Conservation (phyloP, 2,329 filamentous ascomycete species). For the Aspergillus pseudoglaucus region DNA sequence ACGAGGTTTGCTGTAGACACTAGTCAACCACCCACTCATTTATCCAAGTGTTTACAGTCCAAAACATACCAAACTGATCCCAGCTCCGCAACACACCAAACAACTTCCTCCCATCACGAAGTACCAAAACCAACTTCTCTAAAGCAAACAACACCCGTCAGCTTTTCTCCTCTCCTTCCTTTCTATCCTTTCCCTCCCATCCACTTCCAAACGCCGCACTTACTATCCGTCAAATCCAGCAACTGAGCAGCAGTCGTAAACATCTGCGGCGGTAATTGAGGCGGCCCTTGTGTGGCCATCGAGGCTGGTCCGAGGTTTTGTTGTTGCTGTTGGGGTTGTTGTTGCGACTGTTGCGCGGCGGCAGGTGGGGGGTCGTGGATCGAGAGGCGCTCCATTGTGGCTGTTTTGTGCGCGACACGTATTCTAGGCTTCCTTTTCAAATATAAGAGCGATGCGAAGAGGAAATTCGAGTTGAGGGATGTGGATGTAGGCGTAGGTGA, state of each 20-base stretch:
- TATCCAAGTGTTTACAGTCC: neutral
- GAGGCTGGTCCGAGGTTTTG: constrained; percentile 23
- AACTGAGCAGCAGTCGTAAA: constrained; percentile 96
- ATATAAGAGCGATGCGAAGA: no score
- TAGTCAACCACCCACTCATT: neutral
- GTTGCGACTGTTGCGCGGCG: constrained; percentile 22
- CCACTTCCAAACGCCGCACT: constrained; percentile 30
- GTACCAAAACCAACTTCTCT: constrained; percentile 92
- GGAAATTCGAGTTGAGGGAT: neutral
- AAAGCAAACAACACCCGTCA: constrained; percentile 11
- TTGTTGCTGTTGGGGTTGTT: constrained; percentile 21
- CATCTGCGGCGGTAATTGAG: constrained; percentile 70
- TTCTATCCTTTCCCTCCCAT: neutral
- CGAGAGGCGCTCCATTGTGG: constrained; percentile 31
- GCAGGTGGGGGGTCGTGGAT: constrained; percentile 25
- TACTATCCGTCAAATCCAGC: constrained; percentile 95
- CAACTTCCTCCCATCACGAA: constrained; percentile 89
- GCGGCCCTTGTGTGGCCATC: constrained; percentile 32
- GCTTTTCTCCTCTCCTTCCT: neutral
- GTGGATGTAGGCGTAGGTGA: neutral
- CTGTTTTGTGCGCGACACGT: no score
- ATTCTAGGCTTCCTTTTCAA: no score
- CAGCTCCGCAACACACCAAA: constrained; percentile 89
- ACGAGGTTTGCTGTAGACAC: constrained; percentile 72
- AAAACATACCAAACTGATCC: constrained; percentile 84